These are phyloP conservation scores for Orbilia javanica DNA, from an alignment of 2,329 filamentous ascomycete species.

Conservation along the genomic window DNA sequence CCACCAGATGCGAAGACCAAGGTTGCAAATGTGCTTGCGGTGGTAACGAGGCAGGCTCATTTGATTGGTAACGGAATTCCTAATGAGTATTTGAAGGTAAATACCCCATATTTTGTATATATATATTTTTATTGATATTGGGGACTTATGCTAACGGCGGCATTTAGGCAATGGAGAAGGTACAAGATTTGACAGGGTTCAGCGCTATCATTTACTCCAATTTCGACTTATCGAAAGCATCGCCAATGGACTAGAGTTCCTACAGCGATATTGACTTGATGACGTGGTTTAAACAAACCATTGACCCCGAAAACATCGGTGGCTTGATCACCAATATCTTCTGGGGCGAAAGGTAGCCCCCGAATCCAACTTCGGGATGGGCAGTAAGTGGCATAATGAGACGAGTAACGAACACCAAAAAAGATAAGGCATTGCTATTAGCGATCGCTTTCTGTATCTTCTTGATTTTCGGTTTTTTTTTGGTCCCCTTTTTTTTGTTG, in stretches of 20 bases:
- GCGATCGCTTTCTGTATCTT: constrained; percentile 1
- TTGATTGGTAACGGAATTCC: constrained; percentile 83
- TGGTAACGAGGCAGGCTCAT: constrained; percentile 91
- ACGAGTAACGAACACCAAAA: constrained; percentile 35
- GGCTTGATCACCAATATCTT: not conserved
- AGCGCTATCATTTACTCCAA: constrained; percentile 90
- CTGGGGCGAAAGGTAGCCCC: not conserved
- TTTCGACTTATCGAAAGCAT: constrained; percentile 68
- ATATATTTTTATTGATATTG: constrained; percentile 54
- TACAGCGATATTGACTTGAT: not conserved
- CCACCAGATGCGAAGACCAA: constrained; percentile 71
- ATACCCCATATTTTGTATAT: constrained; percentile 59
- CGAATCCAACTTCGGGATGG: too few relatives aligned
- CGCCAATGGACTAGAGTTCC: constrained; percentile 34
- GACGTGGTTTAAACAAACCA: not conserved
- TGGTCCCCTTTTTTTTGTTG: not conserved
- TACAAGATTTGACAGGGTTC: constrained; percentile 83
- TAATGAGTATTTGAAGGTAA: constrained; percentile 74
- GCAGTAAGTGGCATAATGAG: not conserved
- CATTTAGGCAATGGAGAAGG: constrained; percentile 78
- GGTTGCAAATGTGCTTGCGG: constrained; percentile 88
- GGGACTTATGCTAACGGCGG: constrained; percentile 64
- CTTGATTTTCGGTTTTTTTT: constrained; percentile 14
- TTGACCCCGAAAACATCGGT: not conserved
- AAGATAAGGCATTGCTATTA: constrained; percentile 20